These are phyloP conservation scores for Coemansia sp. DNA, from an alignment of 371 early-diverging fungal species.

Conservation along the genomic window DNA sequence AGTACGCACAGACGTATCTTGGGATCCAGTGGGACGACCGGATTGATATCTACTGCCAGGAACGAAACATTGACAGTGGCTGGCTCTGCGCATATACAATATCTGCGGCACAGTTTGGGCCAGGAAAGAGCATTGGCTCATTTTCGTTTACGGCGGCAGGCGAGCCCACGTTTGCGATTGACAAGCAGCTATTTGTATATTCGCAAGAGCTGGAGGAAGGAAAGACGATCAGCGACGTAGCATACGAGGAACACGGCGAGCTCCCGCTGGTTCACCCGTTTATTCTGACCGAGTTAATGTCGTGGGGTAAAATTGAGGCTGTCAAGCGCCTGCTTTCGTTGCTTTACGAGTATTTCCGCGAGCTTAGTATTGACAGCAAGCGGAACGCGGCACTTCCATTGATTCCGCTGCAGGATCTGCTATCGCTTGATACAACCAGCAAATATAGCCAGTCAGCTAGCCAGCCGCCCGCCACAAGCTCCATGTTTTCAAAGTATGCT, in stretches of 20 bases:
- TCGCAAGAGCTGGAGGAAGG: constrained; percentile 15
- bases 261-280: constrained; percentile 45
- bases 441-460: not conserved
- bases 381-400: constrained; percentile 22
- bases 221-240: constrained; percentile 19
- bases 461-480: not conserved
- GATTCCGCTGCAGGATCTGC: constrained; percentile 25
- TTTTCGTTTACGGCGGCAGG: constrained; percentile 48
- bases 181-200: constrained; percentile 24
- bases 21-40: constrained; percentile 49
- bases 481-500: constrained; percentile 16
- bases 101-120: constrained; percentile 31
- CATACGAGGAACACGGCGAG: constrained; percentile 47
- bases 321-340: constrained; percentile 30
- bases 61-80: constrained; percentile 38
- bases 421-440: not conserved
- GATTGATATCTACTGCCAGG: constrained; percentile 48
- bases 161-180: constrained; percentile 47
- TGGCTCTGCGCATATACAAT: constrained; percentile 40
- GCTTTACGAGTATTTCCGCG: constrained; percentile 44
- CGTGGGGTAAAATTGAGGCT: constrained; percentile 43
- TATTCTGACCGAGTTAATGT: constrained; percentile 45
- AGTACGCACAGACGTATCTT: constrained; percentile 47
- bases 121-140: constrained; percentile 31
- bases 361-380: constrained; percentile 16